Percentiles rank a stretch among this genome's conserved stretches.
phyloP scores from a whole-genome alignment of 2,329 filamentous ascomycete species.

The Aspergillus sergii region DNA sequence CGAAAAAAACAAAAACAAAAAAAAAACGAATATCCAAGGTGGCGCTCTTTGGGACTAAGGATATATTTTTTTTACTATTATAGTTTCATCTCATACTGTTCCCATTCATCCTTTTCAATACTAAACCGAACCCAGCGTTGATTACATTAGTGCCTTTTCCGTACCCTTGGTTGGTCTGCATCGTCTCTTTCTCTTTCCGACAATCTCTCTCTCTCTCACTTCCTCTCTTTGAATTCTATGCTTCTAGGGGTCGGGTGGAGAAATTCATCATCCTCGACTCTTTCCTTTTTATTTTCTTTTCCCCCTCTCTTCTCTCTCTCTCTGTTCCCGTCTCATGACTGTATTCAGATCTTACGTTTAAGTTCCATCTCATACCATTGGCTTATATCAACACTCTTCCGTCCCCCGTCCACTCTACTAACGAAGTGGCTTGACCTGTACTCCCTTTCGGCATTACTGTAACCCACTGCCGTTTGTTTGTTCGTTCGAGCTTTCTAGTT shows the following conservation, averaged over 20 bases:
- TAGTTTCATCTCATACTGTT: conserved; percentile 1
- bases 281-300: conserved; percentile 9
- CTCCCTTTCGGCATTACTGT: conserved; percentile 11
- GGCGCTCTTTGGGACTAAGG: background rate
- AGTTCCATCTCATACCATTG: conserved; percentile 3
- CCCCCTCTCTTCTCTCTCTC: background rate
- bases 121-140: conserved; percentile 8
- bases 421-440: conserved; percentile 4
- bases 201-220: background rate
- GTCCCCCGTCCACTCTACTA: conserved; percentile 9
- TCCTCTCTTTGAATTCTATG: background rate
- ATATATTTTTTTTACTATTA: background rate
- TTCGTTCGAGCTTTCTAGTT: background rate
- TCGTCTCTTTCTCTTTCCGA: conserved; percentile 12
- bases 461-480: conserved; percentile 15
- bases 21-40: background rate
- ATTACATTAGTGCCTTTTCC: conserved; percentile 21
- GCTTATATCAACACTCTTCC: conserved; percentile 7
- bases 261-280: conserved; percentile 8
- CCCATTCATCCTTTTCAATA: conserved; percentile 3
- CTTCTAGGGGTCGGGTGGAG: background rate
- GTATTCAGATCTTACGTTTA: background rate
- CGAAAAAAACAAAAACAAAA: background rate
- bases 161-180: conserved; percentile 15
- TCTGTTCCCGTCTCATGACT: background rate